Conservation (phyloP, 2,329 filamentous ascomycete genomes). For the Fusarium gaditjirri region DNA sequence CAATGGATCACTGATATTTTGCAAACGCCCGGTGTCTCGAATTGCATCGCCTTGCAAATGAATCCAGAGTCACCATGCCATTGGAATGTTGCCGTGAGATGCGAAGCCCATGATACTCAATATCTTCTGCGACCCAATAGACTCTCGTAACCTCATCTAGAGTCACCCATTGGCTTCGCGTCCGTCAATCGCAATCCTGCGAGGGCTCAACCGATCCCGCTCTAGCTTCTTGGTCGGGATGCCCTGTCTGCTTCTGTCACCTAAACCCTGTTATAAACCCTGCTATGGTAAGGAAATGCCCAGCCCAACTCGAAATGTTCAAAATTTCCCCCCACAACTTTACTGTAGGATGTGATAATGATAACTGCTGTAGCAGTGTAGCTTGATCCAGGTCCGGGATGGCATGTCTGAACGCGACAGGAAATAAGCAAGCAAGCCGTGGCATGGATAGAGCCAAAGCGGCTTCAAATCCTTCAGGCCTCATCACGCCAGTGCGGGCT, state of each 20-base stretch:
- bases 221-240: slow-evolving; percentile 20
- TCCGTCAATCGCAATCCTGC: slow-evolving; percentile 46
- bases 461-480: slow-evolving; percentile 18
- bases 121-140: slow-evolving; percentile 44
- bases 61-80: slow-evolving; percentile 5
- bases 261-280: slow-evolving; percentile 13
- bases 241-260: slow-evolving; percentile 19
- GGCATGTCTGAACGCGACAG: slow-evolving; percentile 11
- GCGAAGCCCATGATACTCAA: slow-evolving; percentile 31
- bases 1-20: background rate
- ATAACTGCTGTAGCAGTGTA: slow-evolving; percentile 12
- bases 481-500: slow-evolving; percentile 37
- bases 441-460: slow-evolving; percentile 14
- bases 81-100: slow-evolving; percentile 7
- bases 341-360: slow-evolving; percentile 15
- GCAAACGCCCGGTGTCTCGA: background rate
- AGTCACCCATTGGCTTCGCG: slow-evolving; percentile 42
- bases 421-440: slow-evolving; percentile 31
- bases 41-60: slow-evolving; percentile 11
- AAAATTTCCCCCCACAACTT: background rate
- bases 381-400: slow-evolving; percentile 15
- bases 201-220: slow-evolving; percentile 37
- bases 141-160: slow-evolving; percentile 21
- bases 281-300: background rate
- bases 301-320: slow-evolving; percentile 17